phyloP scores from a whole-genome alignment of 306 rosid genomes.

The Delonix regia region DNA sequence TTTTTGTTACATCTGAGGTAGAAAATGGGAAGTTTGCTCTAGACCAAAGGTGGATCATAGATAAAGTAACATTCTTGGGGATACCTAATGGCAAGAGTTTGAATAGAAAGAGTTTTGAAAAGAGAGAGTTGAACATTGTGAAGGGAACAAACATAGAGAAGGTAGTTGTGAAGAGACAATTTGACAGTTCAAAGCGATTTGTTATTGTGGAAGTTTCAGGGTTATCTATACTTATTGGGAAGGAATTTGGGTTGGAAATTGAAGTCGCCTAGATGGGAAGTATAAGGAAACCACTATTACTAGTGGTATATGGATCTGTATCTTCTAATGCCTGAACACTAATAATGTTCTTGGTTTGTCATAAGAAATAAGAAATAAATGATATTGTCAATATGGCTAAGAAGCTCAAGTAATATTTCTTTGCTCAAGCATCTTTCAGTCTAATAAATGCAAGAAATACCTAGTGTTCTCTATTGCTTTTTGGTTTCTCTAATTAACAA shows the following conservation, averaged over 20 bases:
- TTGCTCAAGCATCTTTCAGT: too few relatives aligned
- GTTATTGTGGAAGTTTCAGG: slow-evolving; percentile 45
- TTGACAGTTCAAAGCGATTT: slow-evolving; percentile 44
- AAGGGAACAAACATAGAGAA: slow-evolving; percentile 38
- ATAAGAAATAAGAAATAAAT: slow-evolving; percentile 3
- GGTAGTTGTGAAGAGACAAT: slow-evolving; percentile 32
- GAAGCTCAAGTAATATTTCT: too few relatives aligned
- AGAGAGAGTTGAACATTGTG: slow-evolving; percentile 31
- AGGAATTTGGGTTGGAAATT: slow-evolving; percentile 59
- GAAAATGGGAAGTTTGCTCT: slow-evolving; percentile 63
- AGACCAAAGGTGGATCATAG: slow-evolving; percentile 61
- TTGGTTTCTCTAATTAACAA: neutral
- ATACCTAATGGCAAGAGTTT: slow-evolving; percentile 44
- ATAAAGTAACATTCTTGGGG: slow-evolving; percentile 65
- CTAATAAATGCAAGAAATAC: too few relatives aligned
- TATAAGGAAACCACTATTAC: neutral
- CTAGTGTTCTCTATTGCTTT: neutral
- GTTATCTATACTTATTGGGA: slow-evolving; percentile 61
- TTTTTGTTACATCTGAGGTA: slow-evolving; percentile 55
- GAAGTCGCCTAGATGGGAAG: neutral
- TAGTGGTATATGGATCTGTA: neutral
- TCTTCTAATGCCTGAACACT: neutral
- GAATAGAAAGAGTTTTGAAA: neutral
- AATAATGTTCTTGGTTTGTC: neutral
- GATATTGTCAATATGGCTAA: slow-evolving; percentile 7